These are phyloP conservation scores for Orychophragmus violaceus DNA, from an alignment of 345 rosid genomes.

Conservation along the genomic window DNA sequence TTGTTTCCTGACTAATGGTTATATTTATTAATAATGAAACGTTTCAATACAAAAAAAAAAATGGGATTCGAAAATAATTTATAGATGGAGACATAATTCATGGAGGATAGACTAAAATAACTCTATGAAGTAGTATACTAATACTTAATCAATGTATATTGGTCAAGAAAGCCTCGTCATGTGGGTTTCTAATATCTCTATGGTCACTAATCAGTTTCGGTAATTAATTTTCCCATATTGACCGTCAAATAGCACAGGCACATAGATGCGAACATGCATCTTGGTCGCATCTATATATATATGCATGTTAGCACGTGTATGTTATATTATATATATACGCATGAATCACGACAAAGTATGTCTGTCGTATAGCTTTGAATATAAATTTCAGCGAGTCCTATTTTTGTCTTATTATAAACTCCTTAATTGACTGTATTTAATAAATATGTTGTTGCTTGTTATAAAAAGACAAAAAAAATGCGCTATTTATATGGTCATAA, in stretches of 20 bases:
- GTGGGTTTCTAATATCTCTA: not conserved
- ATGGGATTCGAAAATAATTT: not conserved
- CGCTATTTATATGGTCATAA: not conserved
- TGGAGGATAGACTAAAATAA: not conserved
- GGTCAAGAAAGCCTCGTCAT: constrained; percentile 7
- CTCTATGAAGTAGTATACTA: not conserved
- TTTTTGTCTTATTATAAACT: constrained; percentile 7
- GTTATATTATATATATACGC: not conserved
- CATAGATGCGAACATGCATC: constrained; percentile 1
- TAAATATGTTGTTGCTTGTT: not conserved
- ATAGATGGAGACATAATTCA: not conserved
- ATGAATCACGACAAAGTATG: constrained; percentile 21
- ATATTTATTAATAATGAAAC: not conserved
- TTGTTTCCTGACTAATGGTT: not conserved
- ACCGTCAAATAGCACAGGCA: not conserved
- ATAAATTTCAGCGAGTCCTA: constrained; percentile 9
- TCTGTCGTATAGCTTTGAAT: constrained; percentile 28
- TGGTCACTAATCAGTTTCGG: not conserved
- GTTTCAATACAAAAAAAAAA: not conserved
- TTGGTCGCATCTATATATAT: not conserved
- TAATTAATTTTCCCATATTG: not conserved
- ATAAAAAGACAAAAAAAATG: not conserved
- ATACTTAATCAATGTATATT: not conserved
- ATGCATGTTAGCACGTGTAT: constrained; percentile 17
- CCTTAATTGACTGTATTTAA: not conserved